Percentiles rank a stretch among this genome's conserved stretches.
Evolutionary conservation across 306 rosid species (phyloP).

Genomic region (Acmispon strigosus): DNA sequence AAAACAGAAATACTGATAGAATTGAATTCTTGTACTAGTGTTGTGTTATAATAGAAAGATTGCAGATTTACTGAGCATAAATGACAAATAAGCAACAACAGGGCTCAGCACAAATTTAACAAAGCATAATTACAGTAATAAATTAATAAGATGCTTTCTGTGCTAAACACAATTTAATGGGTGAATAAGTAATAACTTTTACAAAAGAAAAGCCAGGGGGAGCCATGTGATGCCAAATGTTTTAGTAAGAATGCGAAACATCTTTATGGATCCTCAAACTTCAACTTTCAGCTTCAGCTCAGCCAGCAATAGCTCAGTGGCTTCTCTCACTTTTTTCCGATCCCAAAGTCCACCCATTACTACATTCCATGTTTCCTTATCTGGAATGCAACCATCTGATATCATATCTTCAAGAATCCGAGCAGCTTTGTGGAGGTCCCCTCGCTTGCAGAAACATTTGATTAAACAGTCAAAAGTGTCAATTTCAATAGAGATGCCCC

Average conservation of each 20-base stretch:
- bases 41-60: too few relatives aligned
- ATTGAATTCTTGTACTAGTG: too few relatives aligned
- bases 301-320: slow-evolving; percentile 47
- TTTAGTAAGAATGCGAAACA: background rate
- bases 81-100: background rate
- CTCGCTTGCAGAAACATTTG: slow-evolving; percentile 52
- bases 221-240: background rate
- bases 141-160: background rate
- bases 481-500: slow-evolving; percentile 54
- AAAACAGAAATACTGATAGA: too few relatives aligned
- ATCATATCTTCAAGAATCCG: slow-evolving; percentile 78
- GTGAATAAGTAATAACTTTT: background rate
- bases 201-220: background rate
- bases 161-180: background rate
- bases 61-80: background rate
- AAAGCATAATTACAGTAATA: background rate
- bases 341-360: slow-evolving; percentile 59
- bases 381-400: slow-evolving; percentile 65
- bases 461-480: slow-evolving; percentile 48
- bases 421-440: slow-evolving; percentile 63
- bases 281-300: slow-evolving; percentile 42
- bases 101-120: background rate
- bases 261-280: background rate
- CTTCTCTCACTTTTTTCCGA: slow-evolving; percentile 57
- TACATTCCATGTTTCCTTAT: slow-evolving; percentile 57